Evolutionary conservation across 306 rosid genomes (phyloP), one percentile per base, ranked within the genome.

Genomic region (Medicago lupulina): DNA sequence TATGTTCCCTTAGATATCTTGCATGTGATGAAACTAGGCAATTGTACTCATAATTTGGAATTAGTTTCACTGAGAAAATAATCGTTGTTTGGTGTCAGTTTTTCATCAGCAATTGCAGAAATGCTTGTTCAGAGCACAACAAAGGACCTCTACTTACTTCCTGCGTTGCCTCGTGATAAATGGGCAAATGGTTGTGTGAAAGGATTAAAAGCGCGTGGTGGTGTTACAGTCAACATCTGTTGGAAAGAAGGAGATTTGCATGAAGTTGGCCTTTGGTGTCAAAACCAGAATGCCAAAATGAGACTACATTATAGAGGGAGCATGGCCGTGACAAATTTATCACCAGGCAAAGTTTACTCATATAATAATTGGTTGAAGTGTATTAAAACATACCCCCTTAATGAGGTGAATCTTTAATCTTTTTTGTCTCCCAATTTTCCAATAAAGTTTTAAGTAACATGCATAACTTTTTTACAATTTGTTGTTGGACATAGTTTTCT

Each of bases 141-240:
- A 7, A 92, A 85, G 78, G 96, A 92, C 64, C 84, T 92, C 2
- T 84, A 80, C 84, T 81, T 92, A 71, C 97, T 92, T 79, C 96
- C 97, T 0, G 96, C 97, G 3, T 84, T 92, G 81, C 97, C 97
- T 0, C 85, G 89, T 16, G 93, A 88, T 57, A 89, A 85, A 85
- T 89, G 97, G 97, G 81, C 89, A 6, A 85, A 73, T 60, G 97
- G 97, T 55, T 92, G 93, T n/a, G 88, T 92, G 59, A 89, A 89
- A 81, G 97, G 96, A 81, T 82, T 92, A 76, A 92, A 86, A 83
- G 93, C 91, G 1, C 97, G 96, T 0, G 96, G 96, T 0, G 90
- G 90, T 53, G 84, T 88, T 72, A 92, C 95, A 0, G 90, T 92
- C 13, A 89, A 85, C 86, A 86, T 92, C 34, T 89, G 96, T 76